Evolutionary conservation across 2,329 filamentous ascomycete genomes (phyloP).

Genomic region (Trichoderma sp.): DNA sequence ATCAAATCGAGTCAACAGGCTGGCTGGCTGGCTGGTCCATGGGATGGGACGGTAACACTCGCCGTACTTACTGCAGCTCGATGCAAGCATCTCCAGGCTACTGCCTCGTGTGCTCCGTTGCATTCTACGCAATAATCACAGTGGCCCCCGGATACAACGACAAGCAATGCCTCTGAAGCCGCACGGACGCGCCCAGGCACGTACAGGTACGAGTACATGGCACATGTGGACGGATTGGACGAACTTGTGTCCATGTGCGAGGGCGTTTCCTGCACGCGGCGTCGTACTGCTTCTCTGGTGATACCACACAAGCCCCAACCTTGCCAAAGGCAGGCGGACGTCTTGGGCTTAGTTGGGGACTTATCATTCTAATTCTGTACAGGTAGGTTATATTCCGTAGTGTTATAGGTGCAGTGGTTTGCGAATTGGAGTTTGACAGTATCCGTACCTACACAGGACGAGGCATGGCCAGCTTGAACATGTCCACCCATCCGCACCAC

Average conservation of each 20-base stretch:
- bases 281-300: background rate
- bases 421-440: too few species aligned
- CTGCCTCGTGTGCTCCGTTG: background rate
- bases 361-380: background rate
- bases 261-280: slow-evolving; percentile 6
- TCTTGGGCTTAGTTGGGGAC: background rate
- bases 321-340: background rate
- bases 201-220: background rate
- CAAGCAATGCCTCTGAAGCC: background rate
- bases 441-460: background rate
- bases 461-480: background rate
- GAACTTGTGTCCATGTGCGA: slow-evolving; percentile 14
- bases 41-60: background rate
- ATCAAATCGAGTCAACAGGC: background rate
- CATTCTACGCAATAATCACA: background rate
- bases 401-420: too few species aligned
- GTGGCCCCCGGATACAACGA: background rate
- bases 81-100: background rate
- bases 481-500: background rate
- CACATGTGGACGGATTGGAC: slow-evolving; percentile 10
- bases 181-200: background rate
- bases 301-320: background rate
- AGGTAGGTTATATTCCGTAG: background rate
- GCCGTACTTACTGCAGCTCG: background rate
- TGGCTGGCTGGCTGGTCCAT: background rate